These are phyloP conservation scores for Sporothrix humicola DNA, from an alignment of 2,329 filamentous ascomycete genomes.

Conservation along the genomic window DNA sequence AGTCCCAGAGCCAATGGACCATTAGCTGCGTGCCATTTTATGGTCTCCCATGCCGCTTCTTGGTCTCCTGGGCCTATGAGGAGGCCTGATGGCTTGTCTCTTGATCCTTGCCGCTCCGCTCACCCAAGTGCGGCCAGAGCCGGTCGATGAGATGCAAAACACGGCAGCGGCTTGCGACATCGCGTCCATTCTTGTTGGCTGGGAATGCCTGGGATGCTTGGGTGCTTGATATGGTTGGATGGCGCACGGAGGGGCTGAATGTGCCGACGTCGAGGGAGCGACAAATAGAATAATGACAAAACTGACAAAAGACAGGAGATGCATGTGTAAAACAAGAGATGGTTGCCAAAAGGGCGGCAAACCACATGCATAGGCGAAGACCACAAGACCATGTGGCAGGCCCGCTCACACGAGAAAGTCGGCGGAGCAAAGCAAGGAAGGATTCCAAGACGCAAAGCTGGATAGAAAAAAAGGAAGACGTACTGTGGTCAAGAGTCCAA, in stretches of 20 bases:
- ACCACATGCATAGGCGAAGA: constrained; percentile 7
- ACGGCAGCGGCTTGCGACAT: constrained; percentile 31
- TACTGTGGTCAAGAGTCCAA: background rate
- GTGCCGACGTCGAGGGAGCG: background rate
- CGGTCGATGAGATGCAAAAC: constrained; percentile 24
- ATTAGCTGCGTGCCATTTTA: constrained; percentile 13
- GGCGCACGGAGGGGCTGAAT: background rate
- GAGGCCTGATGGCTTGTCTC: background rate
- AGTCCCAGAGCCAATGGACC: background rate
- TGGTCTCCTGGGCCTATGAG: background rate
- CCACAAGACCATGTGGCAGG: constrained; percentile 29
- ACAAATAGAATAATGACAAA: background rate
- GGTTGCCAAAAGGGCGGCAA: background rate
- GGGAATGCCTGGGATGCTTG: too few relatives aligned
- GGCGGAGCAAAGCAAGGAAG: background rate
- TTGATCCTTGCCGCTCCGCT: constrained; percentile 19
- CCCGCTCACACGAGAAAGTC: background rate
- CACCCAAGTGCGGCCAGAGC: constrained; percentile 22
- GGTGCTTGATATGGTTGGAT: constrained; percentile 10
- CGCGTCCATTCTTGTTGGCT: background rate
- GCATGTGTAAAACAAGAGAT: background rate
- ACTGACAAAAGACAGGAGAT: background rate
- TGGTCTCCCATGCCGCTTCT: background rate
- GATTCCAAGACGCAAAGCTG: background rate
- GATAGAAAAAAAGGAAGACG: background rate